Conservation (phyloP, 1,284 basidiomycete species). For the Coniferiporia weirii region DNA sequence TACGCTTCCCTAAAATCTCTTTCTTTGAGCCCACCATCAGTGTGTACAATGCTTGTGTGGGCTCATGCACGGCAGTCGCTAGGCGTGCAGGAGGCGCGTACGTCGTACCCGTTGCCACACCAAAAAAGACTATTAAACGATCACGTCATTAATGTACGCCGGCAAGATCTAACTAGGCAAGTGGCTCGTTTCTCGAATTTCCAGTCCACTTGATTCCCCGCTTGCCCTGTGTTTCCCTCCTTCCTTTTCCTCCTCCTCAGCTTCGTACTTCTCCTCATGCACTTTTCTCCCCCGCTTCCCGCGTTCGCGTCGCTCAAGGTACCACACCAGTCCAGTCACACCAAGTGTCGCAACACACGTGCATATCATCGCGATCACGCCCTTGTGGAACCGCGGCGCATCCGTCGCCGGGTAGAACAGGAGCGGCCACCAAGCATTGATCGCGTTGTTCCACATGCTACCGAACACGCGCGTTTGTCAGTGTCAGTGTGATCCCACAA, state of each 20-base stretch:
- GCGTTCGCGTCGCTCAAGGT: slow-evolving; percentile 45
- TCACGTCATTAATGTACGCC: too few species aligned
- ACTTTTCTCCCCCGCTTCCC: background rate
- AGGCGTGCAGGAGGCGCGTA: too few species aligned
- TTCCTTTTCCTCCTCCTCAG: background rate
- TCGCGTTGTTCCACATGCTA: slow-evolving; percentile 67
- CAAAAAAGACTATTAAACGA: too few species aligned
- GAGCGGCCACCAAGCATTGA: slow-evolving; percentile 69
- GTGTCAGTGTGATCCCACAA: background rate
- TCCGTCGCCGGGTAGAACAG: slow-evolving; percentile 65
- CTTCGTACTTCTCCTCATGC: background rate
- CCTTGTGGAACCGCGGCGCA: slow-evolving; percentile 56
- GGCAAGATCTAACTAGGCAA: background rate
- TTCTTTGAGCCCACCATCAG: too few species aligned
- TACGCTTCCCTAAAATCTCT: too few species aligned
- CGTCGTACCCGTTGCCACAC: too few species aligned
- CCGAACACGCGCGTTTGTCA: background rate
- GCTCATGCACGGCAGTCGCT: too few species aligned
- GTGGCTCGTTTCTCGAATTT: background rate
- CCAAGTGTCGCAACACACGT: slow-evolving; percentile 49
- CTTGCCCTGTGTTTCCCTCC: background rate
- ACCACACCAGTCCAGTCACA: slow-evolving; percentile 54
- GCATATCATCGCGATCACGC: slow-evolving; percentile 64
- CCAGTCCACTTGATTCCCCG: background rate
- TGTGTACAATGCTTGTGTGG: too few species aligned